A percentile compares a stretch with the other conserved stretches of the same genome.
These are phyloP conservation scores for Phytophthora fragariae DNA, from an alignment of 352 stramenopile species.

Conservation along the genomic window DNA sequence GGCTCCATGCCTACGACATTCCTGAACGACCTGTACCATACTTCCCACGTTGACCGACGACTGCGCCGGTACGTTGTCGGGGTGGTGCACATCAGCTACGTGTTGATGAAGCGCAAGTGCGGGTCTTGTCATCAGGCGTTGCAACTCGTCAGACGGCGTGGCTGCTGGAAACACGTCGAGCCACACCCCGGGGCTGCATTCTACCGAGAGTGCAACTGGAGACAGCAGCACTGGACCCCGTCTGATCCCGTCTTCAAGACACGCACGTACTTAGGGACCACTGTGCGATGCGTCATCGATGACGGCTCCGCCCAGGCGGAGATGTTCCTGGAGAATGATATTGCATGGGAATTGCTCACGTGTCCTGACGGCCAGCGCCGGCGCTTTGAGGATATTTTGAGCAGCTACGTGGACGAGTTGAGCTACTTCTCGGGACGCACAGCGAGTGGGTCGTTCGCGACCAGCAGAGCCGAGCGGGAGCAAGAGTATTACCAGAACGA, in stretches of 20 bases:
- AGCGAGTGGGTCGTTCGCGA: constrained; percentile 39
- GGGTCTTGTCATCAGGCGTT: constrained; percentile 58
- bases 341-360: constrained; percentile 74
- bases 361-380: constrained; percentile 50
- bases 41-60: constrained; percentile 47
- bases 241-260: constrained; percentile 44
- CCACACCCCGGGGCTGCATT: constrained; percentile 7
- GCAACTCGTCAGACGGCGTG: constrained; percentile 48
- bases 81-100: constrained; percentile 81
- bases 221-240: constrained; percentile 39
- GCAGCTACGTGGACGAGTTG: constrained; percentile 53
- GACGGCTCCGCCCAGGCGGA: constrained; percentile 82
- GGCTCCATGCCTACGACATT: constrained; percentile 46
- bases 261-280: constrained; percentile 54
- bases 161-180: constrained; percentile 50
- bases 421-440: constrained; percentile 63
- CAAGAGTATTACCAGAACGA: constrained; percentile 76
- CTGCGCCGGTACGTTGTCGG: constrained; percentile 67
- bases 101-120: constrained; percentile 78
- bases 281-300: constrained; percentile 71
- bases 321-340: constrained; percentile 71
- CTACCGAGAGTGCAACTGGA: constrained; percentile 28
- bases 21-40: constrained; percentile 59
- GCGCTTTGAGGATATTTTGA: constrained; percentile 60
- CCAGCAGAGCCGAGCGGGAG: constrained; percentile 35